Base-by-base conservation (phyloP, 1,139 yeast genomes). In the Blastobotrys arbuscula region DNA sequence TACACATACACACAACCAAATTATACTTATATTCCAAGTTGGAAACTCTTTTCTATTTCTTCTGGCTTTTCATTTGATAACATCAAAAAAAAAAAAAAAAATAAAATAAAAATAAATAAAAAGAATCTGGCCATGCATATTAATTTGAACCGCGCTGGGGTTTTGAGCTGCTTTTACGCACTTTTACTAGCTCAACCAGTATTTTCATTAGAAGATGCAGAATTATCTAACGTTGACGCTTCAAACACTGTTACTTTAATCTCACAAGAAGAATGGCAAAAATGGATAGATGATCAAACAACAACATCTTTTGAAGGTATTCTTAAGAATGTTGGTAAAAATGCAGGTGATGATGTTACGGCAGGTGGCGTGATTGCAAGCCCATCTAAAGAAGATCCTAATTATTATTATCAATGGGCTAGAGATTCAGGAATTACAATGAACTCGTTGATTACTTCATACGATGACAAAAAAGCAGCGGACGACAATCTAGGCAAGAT, bases 391-490 rank as follows among this genome's bases (percentile, higher is more conserved):
- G 5, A 48, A 0, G 55, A 71, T 20, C 97, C 97, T 0, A 76
- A 90, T 65, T 90, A 90, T 64, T 89, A 78, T 59, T 90, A 78
- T 61, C 95, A 86, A 44, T 90, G 98, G 98, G 76, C 80, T 2
- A 75, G 98, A 59, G 98, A 90, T 63, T 81, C 90, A 31, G 96
- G 97, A 0, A 77, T 90, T 45, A 83, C 95, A 1, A 76, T 87
- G 46, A 77, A 80, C 52, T 75, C 94, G 0, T 69, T 90, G 47
- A 72, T 83, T 21, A 75, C 78, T 49, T 71, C 71, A 53, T 69
- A 82, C 52, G 72, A 72, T 39, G 82, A 78, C 51, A 53, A 40
- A 15, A 41, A 51, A 1, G 58, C 58, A n/a, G 55, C 59, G 2
- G 64, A 68, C 49, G 61, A 63, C 23, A 63, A 67, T 15, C 57